Evolutionary conservation across 2,329 filamentous ascomycete species (phyloP).

Genomic region (Penicillium occitanis): DNA sequence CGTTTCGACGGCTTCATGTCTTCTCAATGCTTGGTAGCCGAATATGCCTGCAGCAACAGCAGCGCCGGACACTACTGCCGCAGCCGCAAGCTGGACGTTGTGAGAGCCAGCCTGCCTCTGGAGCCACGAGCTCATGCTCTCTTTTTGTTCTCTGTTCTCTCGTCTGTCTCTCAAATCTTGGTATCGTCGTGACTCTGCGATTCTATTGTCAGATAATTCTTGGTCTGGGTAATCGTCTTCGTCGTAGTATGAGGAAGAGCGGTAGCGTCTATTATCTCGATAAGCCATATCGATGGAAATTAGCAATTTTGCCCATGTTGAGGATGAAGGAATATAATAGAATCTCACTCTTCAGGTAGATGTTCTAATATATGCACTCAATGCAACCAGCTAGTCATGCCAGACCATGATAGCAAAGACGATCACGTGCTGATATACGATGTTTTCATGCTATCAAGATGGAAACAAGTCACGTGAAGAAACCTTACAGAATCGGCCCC

Average conservation of each 20-base stretch:
- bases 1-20: slow-evolving; percentile 56
- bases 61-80: slow-evolving; percentile 45
- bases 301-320: slow-evolving; percentile 9
- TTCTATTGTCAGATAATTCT: slow-evolving; percentile 16
- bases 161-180: background rate
- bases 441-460: background rate
- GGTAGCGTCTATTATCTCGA: slow-evolving; percentile 6
- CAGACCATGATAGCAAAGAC: slow-evolving; percentile 13
- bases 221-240: slow-evolving; percentile 14
- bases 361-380: background rate
- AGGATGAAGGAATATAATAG: background rate
- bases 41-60: slow-evolving; percentile 54
- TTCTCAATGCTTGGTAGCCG: slow-evolving; percentile 56
- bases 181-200: background rate
- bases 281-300: slow-evolving; percentile 16
- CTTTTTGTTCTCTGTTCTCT: background rate
- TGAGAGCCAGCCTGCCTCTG: slow-evolving; percentile 45
- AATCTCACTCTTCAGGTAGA: slow-evolving; percentile 5
- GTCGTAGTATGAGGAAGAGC: slow-evolving; percentile 5
- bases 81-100: slow-evolving; percentile 43
- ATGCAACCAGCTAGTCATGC: slow-evolving; percentile 10
- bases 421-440: slow-evolving; percentile 20
- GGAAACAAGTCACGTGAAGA: slow-evolving; percentile 5
- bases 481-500: background rate
- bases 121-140: slow-evolving; percentile 46